These are phyloP conservation scores for Russula olivacea DNA, from an alignment of 768 basidiomycete species.

Conservation along the genomic window DNA sequence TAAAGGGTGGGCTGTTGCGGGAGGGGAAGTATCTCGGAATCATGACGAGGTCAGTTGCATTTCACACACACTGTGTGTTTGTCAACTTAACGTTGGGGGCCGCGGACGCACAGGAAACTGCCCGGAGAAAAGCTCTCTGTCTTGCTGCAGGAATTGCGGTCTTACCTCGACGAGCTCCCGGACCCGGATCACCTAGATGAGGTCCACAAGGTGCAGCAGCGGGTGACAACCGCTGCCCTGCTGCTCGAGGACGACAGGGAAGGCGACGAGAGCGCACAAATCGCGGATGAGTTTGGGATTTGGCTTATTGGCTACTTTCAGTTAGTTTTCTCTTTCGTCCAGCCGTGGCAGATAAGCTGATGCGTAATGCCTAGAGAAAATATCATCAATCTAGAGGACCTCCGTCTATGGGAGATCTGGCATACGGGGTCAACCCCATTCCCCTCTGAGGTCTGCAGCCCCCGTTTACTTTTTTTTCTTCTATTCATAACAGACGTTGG, in stretches of 20 bases:
- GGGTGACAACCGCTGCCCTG: not conserved
- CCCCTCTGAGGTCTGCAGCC: slow-evolving; percentile 57
- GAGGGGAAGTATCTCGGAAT: slow-evolving; percentile 42
- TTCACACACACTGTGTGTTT: not conserved
- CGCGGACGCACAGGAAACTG: slow-evolving; percentile 38
- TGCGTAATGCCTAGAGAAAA: slow-evolving; percentile 33
- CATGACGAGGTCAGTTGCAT: slow-evolving; percentile 42
- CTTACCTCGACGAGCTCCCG: slow-evolving; percentile 34
- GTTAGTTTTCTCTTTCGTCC: slow-evolving; percentile 13
- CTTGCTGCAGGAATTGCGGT: slow-evolving; percentile 40
- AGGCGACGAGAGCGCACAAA: slow-evolving; percentile 5
- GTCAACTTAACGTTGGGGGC: not conserved
- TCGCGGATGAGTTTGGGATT: slow-evolving; percentile 35
- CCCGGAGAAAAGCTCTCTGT: slow-evolving; percentile 31
- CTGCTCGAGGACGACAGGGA: not conserved
- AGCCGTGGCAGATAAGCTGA: not conserved
- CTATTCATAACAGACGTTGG: not conserved
- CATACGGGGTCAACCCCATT: slow-evolving; percentile 61
- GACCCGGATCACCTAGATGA: slow-evolving; percentile 9
- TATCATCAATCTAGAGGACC: slow-evolving; percentile 44
- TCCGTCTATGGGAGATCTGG: slow-evolving; percentile 64
- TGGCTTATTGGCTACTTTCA: slow-evolving; percentile 39
- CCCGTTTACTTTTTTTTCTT: not conserved
- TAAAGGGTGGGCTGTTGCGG: slow-evolving; percentile 41
- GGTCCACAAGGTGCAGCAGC: not conserved